Conservation (phyloP, 306 rosid species). For the Ochetophila trinervis region DNA sequence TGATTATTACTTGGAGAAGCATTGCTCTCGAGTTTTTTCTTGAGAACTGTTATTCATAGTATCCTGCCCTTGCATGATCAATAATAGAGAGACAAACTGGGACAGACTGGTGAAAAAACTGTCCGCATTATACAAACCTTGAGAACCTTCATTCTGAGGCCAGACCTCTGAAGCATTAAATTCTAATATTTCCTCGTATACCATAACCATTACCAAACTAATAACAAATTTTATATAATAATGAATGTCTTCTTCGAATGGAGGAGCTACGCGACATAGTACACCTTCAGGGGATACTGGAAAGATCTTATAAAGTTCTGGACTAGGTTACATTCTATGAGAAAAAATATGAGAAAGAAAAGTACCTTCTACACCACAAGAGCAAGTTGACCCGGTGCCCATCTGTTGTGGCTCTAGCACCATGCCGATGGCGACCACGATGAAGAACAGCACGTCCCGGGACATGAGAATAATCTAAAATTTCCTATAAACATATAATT, state of each 20-base stretch:
- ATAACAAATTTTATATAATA: not conserved
- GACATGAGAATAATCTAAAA: constrained; percentile 66
- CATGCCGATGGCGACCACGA: constrained; percentile 89
- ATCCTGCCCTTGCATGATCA: not conserved
- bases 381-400: constrained; percentile 75
- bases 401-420: constrained; percentile 80
- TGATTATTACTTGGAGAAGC: no score
- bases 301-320: not conserved
- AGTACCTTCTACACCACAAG: constrained; percentile 93
- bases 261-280: constrained; percentile 1
- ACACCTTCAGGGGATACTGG: not conserved
- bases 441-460: constrained; percentile 90
- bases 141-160: not conserved
- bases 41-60: not conserved
- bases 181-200: not conserved
- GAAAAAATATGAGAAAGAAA: constrained; percentile 16
- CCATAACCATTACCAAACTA: not conserved
- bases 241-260: not conserved
- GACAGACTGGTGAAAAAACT: not conserved
- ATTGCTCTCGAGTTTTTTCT: not conserved
- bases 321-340: not conserved
- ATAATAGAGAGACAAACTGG: not conserved
- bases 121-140: not conserved
- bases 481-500: constrained; percentile 48
- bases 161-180: not conserved